Conservation (phyloP, 2,329 filamentous ascomycete species). For the Penicillium sp. region DNA sequence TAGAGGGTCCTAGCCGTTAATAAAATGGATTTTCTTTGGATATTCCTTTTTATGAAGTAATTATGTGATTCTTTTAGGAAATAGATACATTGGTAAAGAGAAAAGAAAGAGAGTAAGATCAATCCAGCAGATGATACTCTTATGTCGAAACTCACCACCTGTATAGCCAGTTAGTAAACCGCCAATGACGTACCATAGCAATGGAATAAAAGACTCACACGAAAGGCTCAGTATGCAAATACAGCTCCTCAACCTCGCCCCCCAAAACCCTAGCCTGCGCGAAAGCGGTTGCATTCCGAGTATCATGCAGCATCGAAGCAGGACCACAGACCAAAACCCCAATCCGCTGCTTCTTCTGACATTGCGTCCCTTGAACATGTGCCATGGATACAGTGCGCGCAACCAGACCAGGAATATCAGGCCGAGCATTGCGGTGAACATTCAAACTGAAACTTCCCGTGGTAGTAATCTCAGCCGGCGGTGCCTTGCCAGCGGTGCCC, state of each 20-base stretch:
- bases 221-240: constrained; percentile 49
- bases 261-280: constrained; percentile 38
- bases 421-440: constrained; percentile 27
- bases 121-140: neutral
- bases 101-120: neutral
- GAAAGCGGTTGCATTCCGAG: constrained; percentile 45
- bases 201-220: constrained; percentile 33
- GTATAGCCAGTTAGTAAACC: neutral
- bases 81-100: neutral
- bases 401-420: constrained; percentile 31
- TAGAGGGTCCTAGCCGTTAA: neutral
- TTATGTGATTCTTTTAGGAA: neutral
- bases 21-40: neutral
- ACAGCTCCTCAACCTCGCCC: constrained; percentile 35
- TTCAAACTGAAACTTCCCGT: constrained; percentile 20
- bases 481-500: constrained; percentile 3
- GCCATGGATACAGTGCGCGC: constrained; percentile 15
- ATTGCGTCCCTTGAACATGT: constrained; percentile 1
- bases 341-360: constrained; percentile 15
- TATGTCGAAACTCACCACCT: constrained; percentile 8
- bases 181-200: neutral
- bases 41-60: neutral
- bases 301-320: constrained; percentile 46
- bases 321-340: constrained; percentile 46
- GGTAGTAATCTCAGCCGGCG: constrained; percentile 13